Evolutionary conservation across 1,284 basidiomycete species (phyloP).

Genomic region (Termitomyces sp.): DNA sequence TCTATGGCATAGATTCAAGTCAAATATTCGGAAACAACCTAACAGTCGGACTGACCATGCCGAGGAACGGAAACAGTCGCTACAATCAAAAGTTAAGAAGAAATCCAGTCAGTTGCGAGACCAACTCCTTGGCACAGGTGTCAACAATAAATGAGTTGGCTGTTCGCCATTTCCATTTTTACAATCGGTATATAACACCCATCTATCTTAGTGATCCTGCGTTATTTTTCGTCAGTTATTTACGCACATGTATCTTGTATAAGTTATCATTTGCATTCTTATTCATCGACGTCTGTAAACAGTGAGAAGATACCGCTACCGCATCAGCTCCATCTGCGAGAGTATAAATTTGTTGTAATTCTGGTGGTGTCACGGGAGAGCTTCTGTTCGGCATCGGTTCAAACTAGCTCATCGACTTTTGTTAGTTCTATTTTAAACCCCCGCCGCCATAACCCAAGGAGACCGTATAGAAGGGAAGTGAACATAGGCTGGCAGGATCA

Average conservation of each 20-base stretch:
- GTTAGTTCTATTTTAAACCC: too few species aligned
- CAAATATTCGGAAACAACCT: conserved; percentile 24
- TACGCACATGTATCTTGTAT: neutral
- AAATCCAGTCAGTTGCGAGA: conserved; percentile 10
- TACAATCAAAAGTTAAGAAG: conserved; percentile 11
- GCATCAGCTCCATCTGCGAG: too few species aligned
- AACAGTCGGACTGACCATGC: conserved; percentile 1
- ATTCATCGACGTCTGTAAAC: neutral
- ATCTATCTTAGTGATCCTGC: neutral
- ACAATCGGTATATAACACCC: neutral
- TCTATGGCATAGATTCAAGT: conserved; percentile 37
- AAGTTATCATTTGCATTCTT: neutral
- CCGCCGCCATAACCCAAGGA: too few species aligned
- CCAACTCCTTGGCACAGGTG: conserved; percentile 5
- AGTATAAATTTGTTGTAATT: too few species aligned
- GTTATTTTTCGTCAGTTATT: neutral
- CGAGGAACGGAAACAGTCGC: conserved; percentile 1
- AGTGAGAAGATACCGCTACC: too few species aligned
- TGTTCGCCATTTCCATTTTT: neutral
- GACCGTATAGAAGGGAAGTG: too few species aligned
- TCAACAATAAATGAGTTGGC: neutral
- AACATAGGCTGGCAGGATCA: too few species aligned
- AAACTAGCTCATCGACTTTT: too few species aligned
- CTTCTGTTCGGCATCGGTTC: too few species aligned
- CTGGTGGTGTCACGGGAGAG: too few species aligned